Evolutionary conservation across 345 rosid genomes (phyloP).

Genomic region (Pistacia integerrima): DNA sequence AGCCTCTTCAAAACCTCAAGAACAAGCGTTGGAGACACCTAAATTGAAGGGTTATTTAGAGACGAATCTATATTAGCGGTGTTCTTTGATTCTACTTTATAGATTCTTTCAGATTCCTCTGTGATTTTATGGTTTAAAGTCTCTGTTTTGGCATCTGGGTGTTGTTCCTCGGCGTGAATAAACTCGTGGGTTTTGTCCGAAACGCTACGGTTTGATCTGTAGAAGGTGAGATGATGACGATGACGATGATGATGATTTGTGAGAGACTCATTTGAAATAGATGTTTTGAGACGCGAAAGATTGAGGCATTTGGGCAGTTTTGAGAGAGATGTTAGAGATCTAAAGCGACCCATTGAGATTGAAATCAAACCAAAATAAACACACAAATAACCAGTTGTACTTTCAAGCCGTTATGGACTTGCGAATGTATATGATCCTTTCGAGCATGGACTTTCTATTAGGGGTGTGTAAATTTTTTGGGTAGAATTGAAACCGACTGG

Average conservation of each 20-base stretch:
- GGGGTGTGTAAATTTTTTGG: too few relatives aligned
- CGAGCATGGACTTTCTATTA: too few relatives aligned
- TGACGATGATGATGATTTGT: constrained; percentile 6
- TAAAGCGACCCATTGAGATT: constrained; percentile 37
- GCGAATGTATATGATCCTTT: too few relatives aligned
- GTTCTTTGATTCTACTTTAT: constrained; percentile 43
- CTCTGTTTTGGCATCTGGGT: constrained; percentile 23
- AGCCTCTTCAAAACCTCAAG: constrained; percentile 67
- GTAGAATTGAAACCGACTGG: too few relatives aligned
- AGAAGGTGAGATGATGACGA: background rate
- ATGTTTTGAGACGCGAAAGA: constrained; percentile 6
- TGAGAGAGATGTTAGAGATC: constrained; percentile 20
- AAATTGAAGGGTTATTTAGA: constrained; percentile 48
- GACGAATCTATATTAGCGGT: constrained; percentile 30
- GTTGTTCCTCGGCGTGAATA: constrained; percentile 14
- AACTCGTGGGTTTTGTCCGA: constrained; percentile 15
- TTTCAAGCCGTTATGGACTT: too few relatives aligned
- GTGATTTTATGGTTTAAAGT: constrained; percentile 21
- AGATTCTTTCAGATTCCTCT: constrained; percentile 52
- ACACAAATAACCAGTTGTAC: too few relatives aligned
- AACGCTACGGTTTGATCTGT: constrained; percentile 30
- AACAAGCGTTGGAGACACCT: constrained; percentile 50
- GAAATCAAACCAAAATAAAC: background rate
- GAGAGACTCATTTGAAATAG: constrained; percentile 8
- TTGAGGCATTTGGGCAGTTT: constrained; percentile 17